Evolutionary conservation across 1,139 yeast genomes (phyloP), one percentile per base, ranked within the genome.

Genomic region (Suhomyces yuchorum): DNA sequence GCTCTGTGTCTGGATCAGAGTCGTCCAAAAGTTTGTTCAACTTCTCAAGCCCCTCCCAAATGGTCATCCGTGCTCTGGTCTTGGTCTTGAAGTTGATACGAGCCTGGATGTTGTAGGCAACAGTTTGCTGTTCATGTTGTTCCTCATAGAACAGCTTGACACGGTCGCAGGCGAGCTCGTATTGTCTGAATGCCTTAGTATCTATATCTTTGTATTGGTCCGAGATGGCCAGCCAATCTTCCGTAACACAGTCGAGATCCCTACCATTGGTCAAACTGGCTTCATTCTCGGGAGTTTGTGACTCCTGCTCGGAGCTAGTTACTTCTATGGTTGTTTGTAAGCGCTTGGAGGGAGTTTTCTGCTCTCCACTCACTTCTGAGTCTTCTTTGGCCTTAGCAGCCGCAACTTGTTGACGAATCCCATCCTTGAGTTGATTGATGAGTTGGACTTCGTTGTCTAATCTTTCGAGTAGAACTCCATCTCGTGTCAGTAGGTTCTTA

Each of bases 1-100:
- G 69, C 57, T 85, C 89, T 0, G 90, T 85, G 59, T 85, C 91
- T 0, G 91, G 91, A 59, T 85, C 91, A 47, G 86, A 80, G 48
- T 85, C 90, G 59, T 85, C 91, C 28, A 85, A 69, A 20, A 85
- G 65, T 54, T 81, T 79, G 58, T 84, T 84, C 36, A 85, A 68
- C 53, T 80, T 80, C 50, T 81, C 81, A 20, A 85, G 62, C 0
- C 89, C 91, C 50, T 83, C 88, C 91, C 91, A 85, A 5, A 85
- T 76, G 0, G 87, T 70, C 87, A 85, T 82, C 48, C 75, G 71
- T 35, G 87, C 90, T 54, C 91, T 63, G 9, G 73, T 68, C 58
- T 84, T 82, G 2, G 89, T 80, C 60, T 84, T 84, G 68, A 84
- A 85, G 61, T 84, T 83, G 42, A 84, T 82, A 33, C 91, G 65